Base-by-base conservation (phyloP, 139 green algal species). In the Coccomyxa sp. region DNA sequence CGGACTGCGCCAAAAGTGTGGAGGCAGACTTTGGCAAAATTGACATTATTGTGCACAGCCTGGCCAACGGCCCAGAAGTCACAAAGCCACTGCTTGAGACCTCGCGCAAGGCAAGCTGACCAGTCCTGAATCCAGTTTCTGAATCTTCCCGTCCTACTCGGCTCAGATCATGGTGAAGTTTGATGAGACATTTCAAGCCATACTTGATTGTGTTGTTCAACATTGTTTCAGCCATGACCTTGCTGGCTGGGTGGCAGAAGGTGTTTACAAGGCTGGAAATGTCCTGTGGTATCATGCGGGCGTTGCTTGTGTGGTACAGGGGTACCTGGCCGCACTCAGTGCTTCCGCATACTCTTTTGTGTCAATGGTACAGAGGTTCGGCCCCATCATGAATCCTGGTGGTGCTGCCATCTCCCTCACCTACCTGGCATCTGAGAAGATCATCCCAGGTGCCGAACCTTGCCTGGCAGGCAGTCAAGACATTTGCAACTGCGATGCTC, bases 41-140 rank as follows among this genome's bases (percentile, higher is more conserved):
- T 58, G 97, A 99, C 89, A 93, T 99, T 78, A 27, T 99, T 83
- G 94, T 99, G 68, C 97, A 99, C 92, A 99, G 96, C 13, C 92
- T 99, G 66, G 97, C 97, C 80, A 99, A 99, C 88, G 97, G 97
- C 23, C 97, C 97, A 59, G 97, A 99, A 90, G 97, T 99, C 28
- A 87, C 89, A 21, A 99, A 99, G 88, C 92, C 94, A 17, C 92
- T 99, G 76, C 91, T 99, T 80, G 96, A 99, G 89, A 98, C 95
- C 13, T 96, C 90, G 10, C 91, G 97, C 81, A 89, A 85, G 51
- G 84, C 85, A 63, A 75, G 77, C 60, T 58, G 23, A 13, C 31
- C 32, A 15, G 18, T 83, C 57, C 0, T 38, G 59, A 7, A 15
- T 30, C 11, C 31, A 7, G 7, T 21, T 14, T 71, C 18, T 28